phyloP scores from a whole-genome alignment of 768 basidiomycete genomes.

The Panellus pusillus region DNA sequence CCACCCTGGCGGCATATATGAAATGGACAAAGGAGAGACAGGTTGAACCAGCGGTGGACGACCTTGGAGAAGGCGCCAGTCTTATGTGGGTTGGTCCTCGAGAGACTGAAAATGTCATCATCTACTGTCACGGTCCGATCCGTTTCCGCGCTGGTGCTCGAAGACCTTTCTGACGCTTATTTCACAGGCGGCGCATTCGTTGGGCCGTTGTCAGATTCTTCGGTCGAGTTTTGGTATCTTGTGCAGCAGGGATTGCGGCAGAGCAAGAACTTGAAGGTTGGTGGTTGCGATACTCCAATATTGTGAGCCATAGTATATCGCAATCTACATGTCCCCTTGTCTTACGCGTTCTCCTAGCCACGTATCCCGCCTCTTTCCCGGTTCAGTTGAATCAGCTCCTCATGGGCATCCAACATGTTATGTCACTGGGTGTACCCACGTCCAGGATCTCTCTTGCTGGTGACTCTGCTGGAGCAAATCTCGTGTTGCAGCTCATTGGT shows the following conservation, averaged over 20 bases:
- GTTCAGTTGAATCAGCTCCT: conserved; percentile 22
- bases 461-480: conserved; percentile 24
- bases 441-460: conserved; percentile 23
- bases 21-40: conserved; percentile 4
- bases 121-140: conserved; percentile 6
- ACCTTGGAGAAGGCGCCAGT: background rate
- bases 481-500: conserved; percentile 18
- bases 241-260: conserved; percentile 2
- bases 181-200: conserved; percentile 8
- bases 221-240: conserved; percentile 13
- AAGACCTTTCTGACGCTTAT: background rate
- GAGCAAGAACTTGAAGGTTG: background rate
- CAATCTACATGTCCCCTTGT: no score
- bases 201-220: conserved; percentile 8
- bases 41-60: background rate
- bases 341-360: background rate
- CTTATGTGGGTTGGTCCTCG: conserved; percentile 6
- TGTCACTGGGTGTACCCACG: conserved; percentile 11
- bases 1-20: background rate
- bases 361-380: conserved; percentile 16
- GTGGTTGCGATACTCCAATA: conserved; percentile 9
- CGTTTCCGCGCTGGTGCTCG: no score
- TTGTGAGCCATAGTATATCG: background rate
- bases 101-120: conserved; percentile 2
- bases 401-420: conserved; percentile 13